Base-by-base conservation (phyloP, 2,329 filamentous ascomycete species). In the Ophiostoma ips region DNA sequence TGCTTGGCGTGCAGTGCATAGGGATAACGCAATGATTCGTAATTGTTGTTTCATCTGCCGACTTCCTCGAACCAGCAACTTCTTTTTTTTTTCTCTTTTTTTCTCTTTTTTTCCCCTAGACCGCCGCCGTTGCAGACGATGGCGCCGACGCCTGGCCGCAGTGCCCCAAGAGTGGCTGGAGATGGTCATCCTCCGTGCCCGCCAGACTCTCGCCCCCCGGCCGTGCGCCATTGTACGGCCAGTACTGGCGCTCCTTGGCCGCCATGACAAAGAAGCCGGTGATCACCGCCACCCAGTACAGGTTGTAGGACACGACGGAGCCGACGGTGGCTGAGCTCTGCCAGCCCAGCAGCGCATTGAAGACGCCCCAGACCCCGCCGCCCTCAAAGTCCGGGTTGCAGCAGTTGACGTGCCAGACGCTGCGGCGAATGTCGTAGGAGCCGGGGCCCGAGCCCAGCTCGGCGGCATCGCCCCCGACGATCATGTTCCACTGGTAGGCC, bases 311-410 rank as follows among this genome's bases (percentile, higher is more conserved):
- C 54, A 94, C 79, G 53, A 94, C 84, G 0, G 85, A 89, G 41
- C 87, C 86, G 57, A 89, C 87, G 1, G 87, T 94, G 3, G 86
- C 87, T 12, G 84, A 87, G 67, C 94, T 94, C 53, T 80, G 78
- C 88, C 88, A 95, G 50, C 88, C 87, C 8, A 94, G 72, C 48
- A 94, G 72, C 51, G 85, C 81, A 58, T 94, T 92, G 71, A 94
- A 87, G 56, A 94, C 79, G 49, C 85, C 86, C 87, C 87, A 94
- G 40, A 83, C 84, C 35, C 82, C 80, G 16, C 55, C 55, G n/a
- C 84, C 83, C 53, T 86, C 81, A 41, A 83, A 65, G 46, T 79
- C 67, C 0, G 87, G 83, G 58, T 77, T 89, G 62, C 86, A 92
- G 69, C 85, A 94, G 57, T 84, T 83, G 50, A 84, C 72, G 58